phyloP scores from a whole-genome alignment of 495 filamentous ascomycete genomes.

The Daldinia caldariorum region DNA sequence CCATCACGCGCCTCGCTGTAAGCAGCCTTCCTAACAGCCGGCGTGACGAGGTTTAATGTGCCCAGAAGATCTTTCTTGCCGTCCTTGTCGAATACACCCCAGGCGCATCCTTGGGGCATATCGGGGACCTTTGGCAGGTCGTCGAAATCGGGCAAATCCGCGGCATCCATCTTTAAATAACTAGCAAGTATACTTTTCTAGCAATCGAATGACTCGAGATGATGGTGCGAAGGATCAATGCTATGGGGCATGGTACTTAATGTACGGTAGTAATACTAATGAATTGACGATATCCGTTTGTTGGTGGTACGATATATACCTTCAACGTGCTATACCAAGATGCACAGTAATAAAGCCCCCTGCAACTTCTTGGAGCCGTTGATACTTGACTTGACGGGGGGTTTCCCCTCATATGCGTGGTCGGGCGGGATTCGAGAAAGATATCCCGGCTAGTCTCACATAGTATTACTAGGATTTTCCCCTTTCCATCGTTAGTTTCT shows the following conservation, averaged over 20 bases:
- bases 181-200: background rate
- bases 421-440: background rate
- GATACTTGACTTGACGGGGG: background rate
- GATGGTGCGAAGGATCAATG: background rate
- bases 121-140: conserved; percentile 66
- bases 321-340: background rate
- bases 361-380: background rate
- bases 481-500: background rate
- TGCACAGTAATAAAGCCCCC: background rate
- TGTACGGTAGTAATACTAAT: too few species aligned
- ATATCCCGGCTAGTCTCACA: background rate
- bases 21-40: conserved; percentile 62
- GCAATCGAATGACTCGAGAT: background rate
- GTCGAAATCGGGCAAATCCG: conserved; percentile 62
- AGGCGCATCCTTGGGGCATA: conserved; percentile 71
- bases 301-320: background rate
- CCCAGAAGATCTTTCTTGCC: conserved; percentile 68
- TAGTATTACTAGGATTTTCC: conserved; percentile 1
- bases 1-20: conserved; percentile 63
- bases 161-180: conserved; percentile 26
- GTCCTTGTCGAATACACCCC: conserved; percentile 72
- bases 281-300: background rate
- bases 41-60: conserved; percentile 68
- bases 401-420: background rate
- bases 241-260: background rate